Base-by-base conservation (phyloP, 805 yeast genomes). In the Starmera quercuum region DNA sequence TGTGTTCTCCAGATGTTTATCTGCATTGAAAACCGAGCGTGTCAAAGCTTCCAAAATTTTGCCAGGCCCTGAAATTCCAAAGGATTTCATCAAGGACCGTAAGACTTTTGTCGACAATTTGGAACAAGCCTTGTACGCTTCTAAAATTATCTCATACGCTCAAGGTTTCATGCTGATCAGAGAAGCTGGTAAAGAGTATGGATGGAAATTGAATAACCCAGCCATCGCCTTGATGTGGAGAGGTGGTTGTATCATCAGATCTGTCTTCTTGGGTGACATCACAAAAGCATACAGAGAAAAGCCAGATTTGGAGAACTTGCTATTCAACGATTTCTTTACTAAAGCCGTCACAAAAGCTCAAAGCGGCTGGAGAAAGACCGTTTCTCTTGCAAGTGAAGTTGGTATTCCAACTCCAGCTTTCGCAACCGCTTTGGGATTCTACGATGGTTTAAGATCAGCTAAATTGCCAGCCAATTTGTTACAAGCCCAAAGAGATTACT, bases 401-500 rank as follows among this genome's bases (percentile, higher is more conserved):
- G 98, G 98, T 73, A 75, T 92, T 56, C 97, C 97, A 66, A 83
- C 95, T 38, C 98, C 98, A 54, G 97, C 97, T 52, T 87, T 88
- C 78, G 65, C 95, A 44, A 87, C 97, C 46, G 98, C 97, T 53
- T 74, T 90, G 66, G 70, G 96, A 38, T 90, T 90, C 87, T 92
- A 85, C 76, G 98, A 90, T 63, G 97, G 97, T 66, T 88, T 84
- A 86, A 83, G 97, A 79, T 82, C 95, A 40, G 95, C 76, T 46
- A 76, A 81, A 63, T 73, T 88, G 59, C 97, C 97, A 59, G 98
- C 98, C 49, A 90, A 90, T 82, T 75, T 90, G 68, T 74, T 90
- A 63, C 98, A 90, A 74, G 98, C 97, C 57, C 98, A 90, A 78
- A 86, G 98, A 77, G 98, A 90, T 66, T 90, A 87, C 85, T 90